These are phyloP conservation scores for Magnusiomyces magnusii DNA, from an alignment of 1,139 yeast genomes.

Conservation along the genomic window DNA sequence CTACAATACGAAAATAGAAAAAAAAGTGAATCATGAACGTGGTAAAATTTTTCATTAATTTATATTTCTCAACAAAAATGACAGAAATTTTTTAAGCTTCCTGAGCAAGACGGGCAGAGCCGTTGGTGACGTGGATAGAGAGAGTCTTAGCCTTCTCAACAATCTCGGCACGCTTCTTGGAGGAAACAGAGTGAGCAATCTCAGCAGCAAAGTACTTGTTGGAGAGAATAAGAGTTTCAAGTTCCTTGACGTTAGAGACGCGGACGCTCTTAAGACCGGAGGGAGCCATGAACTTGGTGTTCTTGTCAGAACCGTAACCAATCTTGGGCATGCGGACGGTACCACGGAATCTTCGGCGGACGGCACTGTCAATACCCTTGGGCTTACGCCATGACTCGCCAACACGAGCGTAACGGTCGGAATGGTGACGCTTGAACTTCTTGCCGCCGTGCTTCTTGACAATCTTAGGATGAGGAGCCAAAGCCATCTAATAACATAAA, in stretches of 20 bases:
- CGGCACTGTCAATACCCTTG: slow-evolving; percentile 99
- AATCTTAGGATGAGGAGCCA: slow-evolving; percentile 99
- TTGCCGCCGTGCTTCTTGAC: slow-evolving; percentile 95
- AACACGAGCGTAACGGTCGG: slow-evolving; percentile 99
- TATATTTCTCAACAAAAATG: slow-evolving; percentile 1
- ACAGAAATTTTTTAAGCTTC: slow-evolving; percentile 57
- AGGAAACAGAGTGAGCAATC: slow-evolving; percentile 97
- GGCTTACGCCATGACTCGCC: slow-evolving; percentile 99
- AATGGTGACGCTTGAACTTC: slow-evolving; percentile 99
- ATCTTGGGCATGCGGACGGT: slow-evolving; percentile 98
- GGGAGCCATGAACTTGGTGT: slow-evolving; percentile 92
- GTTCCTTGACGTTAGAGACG: slow-evolving; percentile 87
- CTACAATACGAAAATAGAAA: background rate
- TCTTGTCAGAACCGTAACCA: slow-evolving; percentile 99
- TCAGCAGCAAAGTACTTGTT: slow-evolving; percentile 99
- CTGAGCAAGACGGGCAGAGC: slow-evolving; percentile 97
- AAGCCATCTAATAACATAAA: slow-evolving; percentile 75
- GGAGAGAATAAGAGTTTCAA: slow-evolving; percentile 95
- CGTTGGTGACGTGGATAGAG: slow-evolving; percentile 99
- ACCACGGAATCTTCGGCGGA: slow-evolving; percentile 99
- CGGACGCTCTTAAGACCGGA: slow-evolving; percentile 98
- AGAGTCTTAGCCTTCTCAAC: slow-evolving; percentile 97
- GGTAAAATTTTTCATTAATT: background rate
- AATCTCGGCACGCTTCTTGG: slow-evolving; percentile 96
- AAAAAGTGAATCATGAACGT: background rate